Evolutionary conservation across 2,329 filamentous ascomycete species (phyloP).

Genomic region (Karstenula rhodostoma): DNA sequence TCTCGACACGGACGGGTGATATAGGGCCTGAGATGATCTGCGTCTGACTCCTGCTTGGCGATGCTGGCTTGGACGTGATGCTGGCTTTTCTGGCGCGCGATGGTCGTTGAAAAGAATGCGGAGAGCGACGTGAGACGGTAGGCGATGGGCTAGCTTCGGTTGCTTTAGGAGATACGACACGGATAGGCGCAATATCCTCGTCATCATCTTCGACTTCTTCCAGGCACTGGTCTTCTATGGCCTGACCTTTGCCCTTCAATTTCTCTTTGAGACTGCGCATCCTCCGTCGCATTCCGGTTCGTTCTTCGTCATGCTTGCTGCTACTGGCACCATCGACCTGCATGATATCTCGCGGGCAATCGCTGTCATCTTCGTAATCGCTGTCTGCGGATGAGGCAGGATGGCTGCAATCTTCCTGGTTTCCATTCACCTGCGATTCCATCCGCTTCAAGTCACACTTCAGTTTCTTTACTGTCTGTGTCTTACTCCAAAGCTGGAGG

Average conservation of each 20-base stretch:
- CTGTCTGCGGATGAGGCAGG: not conserved
- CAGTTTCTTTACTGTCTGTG: constrained; percentile 1
- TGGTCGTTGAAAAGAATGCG: not conserved
- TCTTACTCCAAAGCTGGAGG: constrained; percentile 11
- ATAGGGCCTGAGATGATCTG: not conserved
- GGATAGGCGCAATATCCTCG: constrained; percentile 8
- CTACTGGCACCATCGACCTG: constrained; percentile 13
- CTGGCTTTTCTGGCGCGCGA: not conserved
- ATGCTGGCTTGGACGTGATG: not conserved
- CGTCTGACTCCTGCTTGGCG: not conserved
- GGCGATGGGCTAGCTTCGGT: not conserved
- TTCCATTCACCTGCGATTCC: not conserved
- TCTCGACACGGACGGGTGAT: not conserved
- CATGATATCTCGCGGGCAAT: constrained; percentile 4
- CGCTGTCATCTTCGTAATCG: not conserved
- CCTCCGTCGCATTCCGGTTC: not conserved
- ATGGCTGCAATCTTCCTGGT: not conserved
- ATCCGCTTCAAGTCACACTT: not conserved
- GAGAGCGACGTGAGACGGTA: not conserved
- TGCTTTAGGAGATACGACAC: constrained; percentile 4
- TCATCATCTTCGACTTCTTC: not conserved
- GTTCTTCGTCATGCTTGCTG: constrained; percentile 6
- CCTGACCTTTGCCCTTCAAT: not conserved
- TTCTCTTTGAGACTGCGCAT: constrained; percentile 5
- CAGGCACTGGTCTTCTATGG: not conserved